Percentiles rank a stretch among this genome's conserved stretches.
phyloP scores from a whole-genome alignment of 1,139 yeast species.

The Suhomyces bolitotheri region DNA sequence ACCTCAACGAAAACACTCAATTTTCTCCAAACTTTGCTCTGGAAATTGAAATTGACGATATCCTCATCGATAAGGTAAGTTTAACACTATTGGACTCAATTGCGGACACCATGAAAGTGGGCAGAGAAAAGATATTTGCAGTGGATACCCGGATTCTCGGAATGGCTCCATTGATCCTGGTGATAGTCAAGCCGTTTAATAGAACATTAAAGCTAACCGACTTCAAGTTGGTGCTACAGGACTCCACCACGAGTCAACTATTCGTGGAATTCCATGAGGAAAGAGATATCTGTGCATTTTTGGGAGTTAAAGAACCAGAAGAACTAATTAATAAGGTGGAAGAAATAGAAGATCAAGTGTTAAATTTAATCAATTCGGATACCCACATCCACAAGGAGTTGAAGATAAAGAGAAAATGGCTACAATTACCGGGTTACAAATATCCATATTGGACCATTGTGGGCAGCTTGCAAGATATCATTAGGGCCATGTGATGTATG shows the following conservation, averaged over 20 bases:
- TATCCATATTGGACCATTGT: slow-evolving; percentile 6
- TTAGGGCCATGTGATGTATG: neutral
- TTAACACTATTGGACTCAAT: slow-evolving; percentile 11
- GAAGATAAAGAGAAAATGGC: slow-evolving; percentile 4
- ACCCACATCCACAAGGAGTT: neutral
- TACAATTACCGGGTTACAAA: slow-evolving; percentile 3
- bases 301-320: slow-evolving; percentile 31
- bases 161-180: slow-evolving; percentile 21
- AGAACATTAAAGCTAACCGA: slow-evolving; percentile 31
- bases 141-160: slow-evolving; percentile 22
- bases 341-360: slow-evolving; percentile 3
- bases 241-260: slow-evolving; percentile 14
- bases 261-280: slow-evolving; percentile 28
- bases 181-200: slow-evolving; percentile 32
- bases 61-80: slow-evolving; percentile 18
- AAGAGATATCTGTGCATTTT: slow-evolving; percentile 30
- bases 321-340: slow-evolving; percentile 18
- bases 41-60: slow-evolving; percentile 12
- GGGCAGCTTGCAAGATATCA: slow-evolving; percentile 1
- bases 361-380: slow-evolving; percentile 1
- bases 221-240: slow-evolving; percentile 25
- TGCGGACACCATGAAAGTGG: slow-evolving; percentile 12
- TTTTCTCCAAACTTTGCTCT: neutral
- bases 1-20: neutral
- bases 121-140: slow-evolving; percentile 21